Evolutionary conservation across 345 rosid species (phyloP), one percentile per base, ranked within the genome.

Genomic region (Linum usitatissimum): DNA sequence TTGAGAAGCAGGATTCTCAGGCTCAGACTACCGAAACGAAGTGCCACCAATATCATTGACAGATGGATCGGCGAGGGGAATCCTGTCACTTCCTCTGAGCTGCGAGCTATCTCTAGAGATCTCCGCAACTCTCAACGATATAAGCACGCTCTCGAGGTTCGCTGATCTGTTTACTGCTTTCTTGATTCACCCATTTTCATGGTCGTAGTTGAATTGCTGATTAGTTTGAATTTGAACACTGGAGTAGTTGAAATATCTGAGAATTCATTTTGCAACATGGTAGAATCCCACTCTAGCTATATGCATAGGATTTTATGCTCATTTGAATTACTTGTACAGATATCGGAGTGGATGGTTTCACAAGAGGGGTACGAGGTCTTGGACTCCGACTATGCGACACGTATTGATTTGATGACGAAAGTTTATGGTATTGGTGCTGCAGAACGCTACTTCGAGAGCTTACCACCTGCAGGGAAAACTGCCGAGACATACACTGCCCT

Each of bases 131-230:
- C 83, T 69, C 89, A 80, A 67, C 91, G 98, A 36, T 92, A 64
- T 79, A 89, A 87, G 69, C 98, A 92, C 61, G 98, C 98, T 58
- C 95, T 92, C 49, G 97, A 92, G 97, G 98, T 92, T 64, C 18
- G 12, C 17, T 7, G 4, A 0, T 55, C 58, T 64, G 1, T 14
- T 55, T 21, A 6, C 21, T 19, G 39, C 28, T 6, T 31, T 59
- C 6, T 45, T 58, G 2, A 20, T 45, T 13, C 53, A 23, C 4
- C 0, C 9, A 9, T 28, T 17, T 42, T 21, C 38, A 62, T 58
- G 17, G 8, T 48, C 53, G 20, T 23, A 14, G 31, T 12, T 55
- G 62, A 36, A 53, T 55, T 65, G 65, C 72, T 59, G 12, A 67
- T 63, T 54, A 58, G 65, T 48, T 70, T 63, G 79, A 45, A 45